Evolutionary conservation across 345 rosid genomes (phyloP).

Genomic region (Populus euphratica): DNA sequence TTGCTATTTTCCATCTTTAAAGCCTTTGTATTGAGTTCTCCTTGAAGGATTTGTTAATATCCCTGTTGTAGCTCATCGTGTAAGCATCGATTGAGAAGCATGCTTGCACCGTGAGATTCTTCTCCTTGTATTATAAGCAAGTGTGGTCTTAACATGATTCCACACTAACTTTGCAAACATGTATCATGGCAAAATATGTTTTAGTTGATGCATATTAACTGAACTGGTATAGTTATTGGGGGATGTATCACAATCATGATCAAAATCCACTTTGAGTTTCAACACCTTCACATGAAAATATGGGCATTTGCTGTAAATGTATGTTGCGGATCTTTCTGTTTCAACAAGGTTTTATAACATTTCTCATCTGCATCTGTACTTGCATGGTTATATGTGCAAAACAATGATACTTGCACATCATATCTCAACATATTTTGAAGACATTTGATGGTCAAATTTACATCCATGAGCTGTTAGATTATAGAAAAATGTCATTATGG

Average conservation of each 20-base stretch:
- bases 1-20: background rate
- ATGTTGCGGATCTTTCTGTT: background rate
- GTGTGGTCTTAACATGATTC: background rate
- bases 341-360: background rate
- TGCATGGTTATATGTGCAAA: background rate
- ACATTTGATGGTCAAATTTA: background rate
- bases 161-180: background rate
- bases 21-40: background rate
- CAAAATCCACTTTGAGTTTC: background rate
- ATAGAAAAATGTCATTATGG: background rate
- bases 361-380: background rate
- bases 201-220: background rate
- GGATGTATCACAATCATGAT: background rate
- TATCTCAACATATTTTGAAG: background rate
- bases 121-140: background rate
- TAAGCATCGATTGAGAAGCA: background rate
- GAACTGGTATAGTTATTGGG: background rate
- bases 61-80: background rate
- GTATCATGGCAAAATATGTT: background rate
- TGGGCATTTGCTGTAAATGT: background rate
- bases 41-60: background rate
- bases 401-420: background rate
- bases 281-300: background rate
- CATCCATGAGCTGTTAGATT: background rate
- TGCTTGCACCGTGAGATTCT: background rate